These are phyloP conservation scores for Hymenoscyphus occultus DNA, from an alignment of 2,329 filamentous ascomycete species.

Conservation along the genomic window DNA sequence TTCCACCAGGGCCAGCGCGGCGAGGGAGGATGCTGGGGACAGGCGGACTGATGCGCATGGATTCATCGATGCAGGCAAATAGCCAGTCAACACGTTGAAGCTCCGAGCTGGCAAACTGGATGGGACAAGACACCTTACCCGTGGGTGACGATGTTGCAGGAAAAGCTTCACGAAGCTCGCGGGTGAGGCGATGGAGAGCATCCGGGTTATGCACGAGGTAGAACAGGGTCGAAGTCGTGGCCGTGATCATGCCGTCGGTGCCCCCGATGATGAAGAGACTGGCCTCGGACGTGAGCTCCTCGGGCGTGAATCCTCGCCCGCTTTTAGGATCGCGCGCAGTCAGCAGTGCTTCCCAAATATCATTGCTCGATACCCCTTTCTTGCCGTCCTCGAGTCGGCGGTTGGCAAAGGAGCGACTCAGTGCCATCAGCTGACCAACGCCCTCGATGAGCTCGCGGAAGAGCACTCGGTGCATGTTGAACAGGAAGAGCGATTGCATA, in stretches of 20 bases:
- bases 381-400: conserved; percentile 7
- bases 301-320: not conserved
- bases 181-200: conserved; percentile 29
- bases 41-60: conserved; percentile 45
- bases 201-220: conserved; percentile 36
- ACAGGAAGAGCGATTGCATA: conserved; percentile 4
- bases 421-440: conserved; percentile 5
- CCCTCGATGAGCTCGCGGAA: conserved; percentile 5
- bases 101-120: conserved; percentile 12
- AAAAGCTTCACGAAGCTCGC: conserved; percentile 38
- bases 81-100: conserved; percentile 35
- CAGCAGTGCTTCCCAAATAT: conserved; percentile 8
- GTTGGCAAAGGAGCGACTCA: conserved; percentile 6
- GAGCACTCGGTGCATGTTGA: conserved; percentile 7
- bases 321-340: conserved; percentile 2
- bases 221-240: conserved; percentile 36
- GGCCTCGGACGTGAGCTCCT: conserved; percentile 12
- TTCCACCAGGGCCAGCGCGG: conserved; percentile 36
- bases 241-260: conserved; percentile 35
- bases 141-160: conserved; percentile 30
- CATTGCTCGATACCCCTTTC: not conserved
- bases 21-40: conserved; percentile 44
- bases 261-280: conserved; percentile 15
- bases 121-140: conserved; percentile 17
- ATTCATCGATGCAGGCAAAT: conserved; percentile 47